Percentiles rank a stretch among this genome's conserved stretches.
Evolutionary conservation across 2,329 filamentous ascomycete genomes (phyloP).

Genomic region (Chalaropsis thielavioides): DNA sequence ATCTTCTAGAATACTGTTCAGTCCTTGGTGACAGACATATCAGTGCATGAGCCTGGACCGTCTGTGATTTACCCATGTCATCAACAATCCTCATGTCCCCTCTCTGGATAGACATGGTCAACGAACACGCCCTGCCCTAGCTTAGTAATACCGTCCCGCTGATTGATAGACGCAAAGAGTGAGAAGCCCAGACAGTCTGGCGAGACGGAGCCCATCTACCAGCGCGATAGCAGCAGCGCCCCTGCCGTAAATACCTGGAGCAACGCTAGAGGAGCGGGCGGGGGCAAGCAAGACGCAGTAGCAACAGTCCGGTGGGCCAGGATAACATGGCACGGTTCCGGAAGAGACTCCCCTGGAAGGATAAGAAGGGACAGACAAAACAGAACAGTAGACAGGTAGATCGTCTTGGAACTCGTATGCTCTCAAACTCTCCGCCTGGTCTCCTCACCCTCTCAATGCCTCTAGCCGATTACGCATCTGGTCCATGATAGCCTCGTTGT

Average conservation of each 20-base stretch:
- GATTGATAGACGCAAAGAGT: not conserved
- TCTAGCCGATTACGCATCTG: conserved; percentile 89
- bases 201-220: not conserved
- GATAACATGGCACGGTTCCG: not conserved
- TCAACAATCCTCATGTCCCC: not conserved
- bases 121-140: not conserved
- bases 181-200: not conserved
- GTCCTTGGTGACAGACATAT: not conserved
- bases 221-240: not conserved
- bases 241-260: not conserved
- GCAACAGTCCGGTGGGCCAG: not conserved
- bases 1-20: not conserved
- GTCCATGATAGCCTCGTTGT: conserved; percentile 78
- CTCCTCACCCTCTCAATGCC: conserved; percentile 66
- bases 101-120: not conserved
- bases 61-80: not conserved
- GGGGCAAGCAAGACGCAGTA: not conserved
- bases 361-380: too few relatives aligned
- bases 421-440: not conserved
- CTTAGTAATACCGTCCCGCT: not conserved
- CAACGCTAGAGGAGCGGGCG: not conserved
- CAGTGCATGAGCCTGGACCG: not conserved
- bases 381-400: not conserved
- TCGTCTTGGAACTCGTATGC: not conserved
- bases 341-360: not conserved